Evolutionary conservation across 495 filamentous ascomycete genomes (phyloP), one percentile per base, ranked within the genome.

Genomic region (Xylaria palmicola): DNA sequence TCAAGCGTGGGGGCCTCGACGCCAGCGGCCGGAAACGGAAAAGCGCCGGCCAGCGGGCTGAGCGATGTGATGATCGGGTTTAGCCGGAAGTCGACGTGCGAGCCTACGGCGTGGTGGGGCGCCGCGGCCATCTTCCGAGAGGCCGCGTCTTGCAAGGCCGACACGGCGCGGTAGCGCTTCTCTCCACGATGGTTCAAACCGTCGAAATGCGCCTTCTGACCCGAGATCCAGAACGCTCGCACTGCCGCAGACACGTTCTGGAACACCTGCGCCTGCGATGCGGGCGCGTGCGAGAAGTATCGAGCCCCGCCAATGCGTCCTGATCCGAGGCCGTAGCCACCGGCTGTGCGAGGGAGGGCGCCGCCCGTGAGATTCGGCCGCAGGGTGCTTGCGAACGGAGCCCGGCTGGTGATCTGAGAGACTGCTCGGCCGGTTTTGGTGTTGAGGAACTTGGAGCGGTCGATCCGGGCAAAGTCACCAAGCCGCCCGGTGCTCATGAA

Each of bases 361-460:
- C 94, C 94, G 24, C 93, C 94, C 0, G 92, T 96, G 44, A 98
- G 78, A 65, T 95, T 97, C 4, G 94, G 94, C 7, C 94, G 89
- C 6, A 98, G 86, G 24, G 93, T 89, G 1, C 87, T 93, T 1
- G 92, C 91, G 70, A 98, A 98, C 0, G 94, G 93, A 5, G 92
- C 85, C 6, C 85, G 85, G n/a, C 83, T 81, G 12, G 90, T 85
- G 41, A 88, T 75, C 27, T 83, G 79, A n/a, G 77, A 76, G 50
- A 97, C 79, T 48, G 85, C 85, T 3, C 81, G 79, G n/a, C 83
- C 86, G 49, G 88, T 84, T 45, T 79, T 78, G 22, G 90, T 91
- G 45, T 79, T 81, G 40, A 85, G 84, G 65, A 88, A 85, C n/a
- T 82, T 80, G 62, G 85, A 74, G n/a, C 82, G 82, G 59, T 89